Conservation (phyloP, 1,139 yeast genomes). For the Tardiomyces digboiensis region DNA sequence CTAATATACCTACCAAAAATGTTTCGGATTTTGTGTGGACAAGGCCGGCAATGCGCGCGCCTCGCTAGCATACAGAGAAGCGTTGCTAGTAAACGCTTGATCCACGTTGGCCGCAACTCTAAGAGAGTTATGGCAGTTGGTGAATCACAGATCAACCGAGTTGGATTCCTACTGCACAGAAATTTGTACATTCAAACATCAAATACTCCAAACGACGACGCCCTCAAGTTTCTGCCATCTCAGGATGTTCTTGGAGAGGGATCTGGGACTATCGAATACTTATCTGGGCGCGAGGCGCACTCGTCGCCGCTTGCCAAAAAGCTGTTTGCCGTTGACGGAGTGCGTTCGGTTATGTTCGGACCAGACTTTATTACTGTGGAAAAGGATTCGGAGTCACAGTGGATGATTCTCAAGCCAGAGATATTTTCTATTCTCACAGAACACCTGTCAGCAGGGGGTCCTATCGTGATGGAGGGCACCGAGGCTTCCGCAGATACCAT, state of each 20-base stretch:
- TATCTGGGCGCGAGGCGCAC: slow-evolving; percentile 60
- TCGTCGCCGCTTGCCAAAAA: slow-evolving; percentile 77
- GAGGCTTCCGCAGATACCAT: slow-evolving; percentile 40
- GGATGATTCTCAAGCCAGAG: slow-evolving; percentile 84
- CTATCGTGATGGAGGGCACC: slow-evolving; percentile 38
- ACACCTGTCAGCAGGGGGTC: slow-evolving; percentile 67
- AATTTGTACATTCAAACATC: slow-evolving; percentile 43
- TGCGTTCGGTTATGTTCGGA: slow-evolving; percentile 83
- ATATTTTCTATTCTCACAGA: slow-evolving; percentile 80
- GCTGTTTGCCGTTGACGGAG: slow-evolving; percentile 78
- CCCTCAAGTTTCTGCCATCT: slow-evolving; percentile 79
- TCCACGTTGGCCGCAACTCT: background rate
- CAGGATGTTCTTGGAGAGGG: slow-evolving; percentile 44
- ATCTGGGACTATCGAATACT: slow-evolving; percentile 43
- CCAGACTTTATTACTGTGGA: slow-evolving; percentile 80
- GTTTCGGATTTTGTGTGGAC: no score
- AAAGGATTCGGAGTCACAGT: slow-evolving; percentile 42
- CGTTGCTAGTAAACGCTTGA: no score
- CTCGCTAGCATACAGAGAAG: no score
- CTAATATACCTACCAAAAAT: no score
- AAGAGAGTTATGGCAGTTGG: background rate
- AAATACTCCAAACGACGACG: slow-evolving; percentile 87
- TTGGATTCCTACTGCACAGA: slow-evolving; percentile 4
- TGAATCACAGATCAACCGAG: background rate
- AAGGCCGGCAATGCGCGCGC: no score